Base-by-base conservation (phyloP, 768 basidiomycete species). In the Nevesoporus exiguus region DNA sequence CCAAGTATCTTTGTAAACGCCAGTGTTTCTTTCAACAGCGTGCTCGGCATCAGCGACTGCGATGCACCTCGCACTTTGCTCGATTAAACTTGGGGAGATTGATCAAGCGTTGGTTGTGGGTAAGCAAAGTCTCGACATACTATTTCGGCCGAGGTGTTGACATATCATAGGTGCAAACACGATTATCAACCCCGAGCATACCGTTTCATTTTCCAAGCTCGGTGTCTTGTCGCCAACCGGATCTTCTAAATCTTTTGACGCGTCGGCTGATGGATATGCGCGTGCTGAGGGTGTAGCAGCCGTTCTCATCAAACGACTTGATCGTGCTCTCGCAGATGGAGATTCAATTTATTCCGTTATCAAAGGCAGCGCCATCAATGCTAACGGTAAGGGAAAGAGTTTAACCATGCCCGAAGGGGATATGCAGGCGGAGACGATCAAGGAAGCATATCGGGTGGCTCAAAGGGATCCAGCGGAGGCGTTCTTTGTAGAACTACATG, bases 401-500 rank as follows among this genome's bases (percentile, higher is more conserved):
- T 60, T 71, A 47, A 74, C 72, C 9, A 71, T 70, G 57, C 72
- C 72, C 0, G 68, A 67, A 45, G 70, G 69, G 1, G 65, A 68
- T 49, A 66, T 66, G 54, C 72, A 73, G 52, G 63, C 62, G 3
- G 61, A 63, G 41, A 69, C 71, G 27, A 74, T 73, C 49, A 66
- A 56, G 51, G 62, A 62, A 17, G 72, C 73, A 3, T 73, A 71
- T 47, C 58, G 59, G 7, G 47, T 59, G 14, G 69, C 71, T 7
- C 53, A 55, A 14, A 59, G 62, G 52, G 61, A 70, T 39, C 73
- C 70, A 5, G 55, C 60, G 1, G 77, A 80, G 24, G 75, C 76
- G 3, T 79, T 80, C 53, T 81, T 70, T 55, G 69, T 81, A 0
- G 80, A 81, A 58, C 55, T 77, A 11, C 80, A 82, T 52, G 78